Evolutionary conservation across 345 rosid species (phyloP).

Genomic region (Zanthoxylum bungeanum): DNA sequence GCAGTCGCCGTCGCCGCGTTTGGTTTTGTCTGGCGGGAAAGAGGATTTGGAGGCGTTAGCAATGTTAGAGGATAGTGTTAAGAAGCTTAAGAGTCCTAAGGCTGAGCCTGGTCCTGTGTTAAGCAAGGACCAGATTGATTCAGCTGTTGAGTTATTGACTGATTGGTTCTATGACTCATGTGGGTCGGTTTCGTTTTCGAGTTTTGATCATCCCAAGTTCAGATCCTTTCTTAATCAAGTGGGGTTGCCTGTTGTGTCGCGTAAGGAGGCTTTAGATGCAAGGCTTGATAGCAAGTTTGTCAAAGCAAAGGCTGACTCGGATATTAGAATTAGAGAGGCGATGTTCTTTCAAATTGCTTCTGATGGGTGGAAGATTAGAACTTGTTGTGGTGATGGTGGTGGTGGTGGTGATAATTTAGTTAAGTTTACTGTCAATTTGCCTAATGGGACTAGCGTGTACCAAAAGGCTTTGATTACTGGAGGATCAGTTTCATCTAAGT

Average conservation of each 20-base stretch:
- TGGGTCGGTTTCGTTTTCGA: constrained; percentile 50
- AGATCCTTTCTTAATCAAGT: constrained; percentile 49
- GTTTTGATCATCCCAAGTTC: constrained; percentile 54
- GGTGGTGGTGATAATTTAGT: constrained; percentile 42
- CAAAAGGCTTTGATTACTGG: constrained; percentile 33
- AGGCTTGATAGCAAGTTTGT: constrained; percentile 41
- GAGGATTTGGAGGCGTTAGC: constrained; percentile 53
- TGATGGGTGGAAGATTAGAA: constrained; percentile 48
- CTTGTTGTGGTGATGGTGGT: constrained; percentile 31
- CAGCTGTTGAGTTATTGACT: constrained; percentile 43
- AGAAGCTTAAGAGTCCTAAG: constrained; percentile 56
- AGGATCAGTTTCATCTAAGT: constrained; percentile 38
- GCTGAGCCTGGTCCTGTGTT: constrained; percentile 44
- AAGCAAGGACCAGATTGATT: constrained; percentile 44
- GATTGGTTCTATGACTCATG: constrained; percentile 56
- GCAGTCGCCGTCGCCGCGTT: constrained; percentile 37
- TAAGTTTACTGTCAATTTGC: constrained; percentile 45
- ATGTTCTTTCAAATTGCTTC: constrained; percentile 52
- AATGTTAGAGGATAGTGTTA: constrained; percentile 55
- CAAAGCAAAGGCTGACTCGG: constrained; percentile 42
- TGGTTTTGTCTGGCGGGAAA: constrained; percentile 52
- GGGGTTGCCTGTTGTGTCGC: constrained; percentile 46
- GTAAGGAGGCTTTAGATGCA: constrained; percentile 36
- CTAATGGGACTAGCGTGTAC: constrained; percentile 47
- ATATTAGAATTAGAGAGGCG: constrained; percentile 49